A percentile compares a stretch with the other conserved stretches of the same genome.
Conservation (phyloP, 129 eudicot species). For the Deinandra increscens region DNA sequence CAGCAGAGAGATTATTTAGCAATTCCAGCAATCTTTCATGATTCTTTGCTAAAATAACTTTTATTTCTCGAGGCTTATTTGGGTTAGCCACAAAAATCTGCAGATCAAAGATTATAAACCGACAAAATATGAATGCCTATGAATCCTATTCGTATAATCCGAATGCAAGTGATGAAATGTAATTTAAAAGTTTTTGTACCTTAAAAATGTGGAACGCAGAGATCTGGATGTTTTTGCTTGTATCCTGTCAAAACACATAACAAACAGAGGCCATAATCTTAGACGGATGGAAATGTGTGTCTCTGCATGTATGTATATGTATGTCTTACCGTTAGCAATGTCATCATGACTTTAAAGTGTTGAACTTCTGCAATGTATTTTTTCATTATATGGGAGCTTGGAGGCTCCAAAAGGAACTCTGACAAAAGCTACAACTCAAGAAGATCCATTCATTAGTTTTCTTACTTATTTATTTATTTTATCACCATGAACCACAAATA, state of each 20-base stretch:
- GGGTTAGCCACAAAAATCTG: constrained; percentile 99
- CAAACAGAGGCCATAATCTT: constrained; percentile 21
- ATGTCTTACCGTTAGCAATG: constrained; percentile 65
- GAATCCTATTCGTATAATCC: neutral
- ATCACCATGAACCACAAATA: neutral
- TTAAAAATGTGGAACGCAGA: constrained; percentile 97
- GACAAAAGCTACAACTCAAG: constrained; percentile 71
- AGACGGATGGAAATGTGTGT: neutral
- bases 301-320: neutral
- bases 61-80: constrained; percentile 88
- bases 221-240: constrained; percentile 90
- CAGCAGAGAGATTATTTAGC: constrained; percentile 69
- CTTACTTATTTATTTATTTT: constrained; percentile 23
- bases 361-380: constrained; percentile 79
- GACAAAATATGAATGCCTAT: constrained; percentile 10
- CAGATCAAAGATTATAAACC: constrained; percentile 23
- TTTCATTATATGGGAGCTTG: constrained; percentile 91
- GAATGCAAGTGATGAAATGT: constrained; percentile 7
- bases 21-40: constrained; percentile 76
- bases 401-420: constrained; percentile 91
- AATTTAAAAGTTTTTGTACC: constrained; percentile 40
- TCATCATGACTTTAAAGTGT: constrained; percentile 91
- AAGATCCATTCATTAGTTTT: constrained; percentile 28
- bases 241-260: constrained; percentile 53
- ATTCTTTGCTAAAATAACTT: constrained; percentile 83